Conservation (phyloP, 2,329 filamentous ascomycete species). For the Aureobasidium pullulans region DNA sequence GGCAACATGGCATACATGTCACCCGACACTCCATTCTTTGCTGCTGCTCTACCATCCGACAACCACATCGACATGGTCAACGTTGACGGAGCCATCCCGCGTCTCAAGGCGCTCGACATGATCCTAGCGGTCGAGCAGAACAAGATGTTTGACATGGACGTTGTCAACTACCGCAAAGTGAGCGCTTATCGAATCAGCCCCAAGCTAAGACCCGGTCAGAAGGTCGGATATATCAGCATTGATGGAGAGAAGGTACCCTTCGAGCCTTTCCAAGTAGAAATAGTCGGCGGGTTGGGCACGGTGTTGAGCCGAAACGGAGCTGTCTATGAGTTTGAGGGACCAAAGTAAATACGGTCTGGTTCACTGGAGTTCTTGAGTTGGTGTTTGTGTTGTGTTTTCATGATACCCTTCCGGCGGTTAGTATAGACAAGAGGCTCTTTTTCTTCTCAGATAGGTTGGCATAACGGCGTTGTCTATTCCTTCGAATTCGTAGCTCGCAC, state of each 20-base stretch:
- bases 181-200: slow-evolving; percentile 82
- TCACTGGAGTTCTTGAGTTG: not conserved
- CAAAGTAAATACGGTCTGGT: not conserved
- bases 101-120: slow-evolving; percentile 58
- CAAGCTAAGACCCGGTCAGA: slow-evolving; percentile 36
- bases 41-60: slow-evolving; percentile 72
- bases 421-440: not conserved
- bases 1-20: slow-evolving; percentile 96
- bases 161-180: slow-evolving; percentile 77
- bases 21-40: slow-evolving; percentile 78
- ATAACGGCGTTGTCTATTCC: not conserved
- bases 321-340: slow-evolving; percentile 56
- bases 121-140: slow-evolving; percentile 65
- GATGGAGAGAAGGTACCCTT: slow-evolving; percentile 87
- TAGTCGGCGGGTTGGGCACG: slow-evolving; percentile 74
- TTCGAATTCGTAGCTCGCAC: not conserved
- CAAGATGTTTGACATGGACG: slow-evolving; percentile 69
- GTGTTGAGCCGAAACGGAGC: slow-evolving; percentile 70
- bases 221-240: slow-evolving; percentile 81
- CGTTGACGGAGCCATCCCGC: slow-evolving; percentile 67
- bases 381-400: not conserved
- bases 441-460: not conserved
- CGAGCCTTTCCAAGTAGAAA: slow-evolving; percentile 82
- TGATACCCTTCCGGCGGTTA: not conserved
- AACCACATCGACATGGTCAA: slow-evolving; percentile 79